phyloP scores from a whole-genome alignment of 805 yeast genomes.

The Myxozyma melibiosi region DNA sequence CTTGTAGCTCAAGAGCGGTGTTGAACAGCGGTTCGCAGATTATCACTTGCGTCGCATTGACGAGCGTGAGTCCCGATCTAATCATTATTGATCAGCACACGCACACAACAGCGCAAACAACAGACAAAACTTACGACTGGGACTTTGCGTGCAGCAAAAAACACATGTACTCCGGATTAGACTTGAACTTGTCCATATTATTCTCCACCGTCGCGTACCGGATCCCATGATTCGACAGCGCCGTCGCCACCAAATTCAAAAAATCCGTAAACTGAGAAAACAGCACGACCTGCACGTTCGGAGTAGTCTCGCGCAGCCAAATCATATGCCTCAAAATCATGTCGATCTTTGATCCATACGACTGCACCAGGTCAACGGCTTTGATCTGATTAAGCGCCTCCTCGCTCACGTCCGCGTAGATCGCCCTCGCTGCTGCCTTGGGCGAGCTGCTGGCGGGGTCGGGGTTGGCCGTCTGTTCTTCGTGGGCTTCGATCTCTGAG shows the following conservation, averaged over 20 bases:
- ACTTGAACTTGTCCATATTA: conserved; percentile 31
- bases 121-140: conserved; percentile 54
- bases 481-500: conserved; percentile 45
- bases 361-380: conserved; percentile 46
- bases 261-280: conserved; percentile 90
- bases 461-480: conserved; percentile 17
- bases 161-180: conserved; percentile 66
- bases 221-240: conserved; percentile 63
- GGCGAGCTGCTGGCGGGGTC: conserved; percentile 28
- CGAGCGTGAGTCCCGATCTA: conserved; percentile 77
- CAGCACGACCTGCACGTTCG: conserved; percentile 73
- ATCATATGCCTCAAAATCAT: conserved; percentile 72
- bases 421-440: conserved; percentile 18
- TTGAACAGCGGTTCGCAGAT: conserved; percentile 91
- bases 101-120: neutral
- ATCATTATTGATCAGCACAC: neutral
- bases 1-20: conserved; percentile 85
- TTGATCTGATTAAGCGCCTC: conserved; percentile 44
- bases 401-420: conserved; percentile 38
- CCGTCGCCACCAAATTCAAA: conserved; percentile 63
- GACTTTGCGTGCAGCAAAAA: conserved; percentile 81
- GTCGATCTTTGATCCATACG: conserved; percentile 86
- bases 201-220: conserved; percentile 56
- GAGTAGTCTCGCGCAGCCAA: conserved; percentile 60
- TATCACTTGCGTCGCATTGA: conserved; percentile 90